phyloP scores from a whole-genome alignment of 495 filamentous ascomycete species.

The Xylaria intraflava region DNA sequence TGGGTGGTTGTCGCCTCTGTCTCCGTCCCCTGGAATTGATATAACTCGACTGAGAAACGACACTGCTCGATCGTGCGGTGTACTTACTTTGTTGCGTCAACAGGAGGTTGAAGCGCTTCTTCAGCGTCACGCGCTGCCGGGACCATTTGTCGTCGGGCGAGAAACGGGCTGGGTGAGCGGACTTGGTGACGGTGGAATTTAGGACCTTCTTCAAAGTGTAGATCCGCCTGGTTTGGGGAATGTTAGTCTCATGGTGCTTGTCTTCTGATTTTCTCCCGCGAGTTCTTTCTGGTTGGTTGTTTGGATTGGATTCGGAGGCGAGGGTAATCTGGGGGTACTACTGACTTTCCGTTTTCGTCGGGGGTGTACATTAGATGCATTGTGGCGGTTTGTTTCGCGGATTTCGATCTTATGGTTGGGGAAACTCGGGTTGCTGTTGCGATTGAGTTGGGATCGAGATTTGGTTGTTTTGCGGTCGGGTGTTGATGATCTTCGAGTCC shows the following conservation, averaged over 20 bases:
- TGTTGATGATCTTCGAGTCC: neutral
- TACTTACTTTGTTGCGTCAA: constrained; percentile 74
- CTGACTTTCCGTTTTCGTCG: constrained; percentile 60
- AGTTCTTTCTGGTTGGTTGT: neutral
- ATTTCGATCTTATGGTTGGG: neutral
- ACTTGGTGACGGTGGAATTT: constrained; percentile 78
- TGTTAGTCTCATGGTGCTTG: neutral
- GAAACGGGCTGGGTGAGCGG: constrained; percentile 92
- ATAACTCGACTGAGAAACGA: too few species aligned
- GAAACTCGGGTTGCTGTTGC: neutral
- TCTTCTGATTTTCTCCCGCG: neutral
- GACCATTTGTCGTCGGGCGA: constrained; percentile 98
- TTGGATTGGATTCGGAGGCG: neutral
- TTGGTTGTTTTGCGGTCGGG: neutral
- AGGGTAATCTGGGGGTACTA: neutral
- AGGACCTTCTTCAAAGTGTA: constrained; percentile 87
- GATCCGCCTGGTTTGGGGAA: constrained; percentile 39
- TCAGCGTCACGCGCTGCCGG: constrained; percentile 84
- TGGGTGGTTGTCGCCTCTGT: too few species aligned
- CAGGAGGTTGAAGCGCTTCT: constrained; percentile 82
- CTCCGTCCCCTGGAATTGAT: too few species aligned
- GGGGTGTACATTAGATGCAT: constrained; percentile 90
- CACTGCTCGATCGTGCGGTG: too few species aligned
- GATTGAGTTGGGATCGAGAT: neutral
- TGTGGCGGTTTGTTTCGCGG: neutral